Evolutionary conservation across 495 filamentous ascomycete species (phyloP), one percentile per base, ranked within the genome.

Genomic region (Aspergillus ellipticus): DNA sequence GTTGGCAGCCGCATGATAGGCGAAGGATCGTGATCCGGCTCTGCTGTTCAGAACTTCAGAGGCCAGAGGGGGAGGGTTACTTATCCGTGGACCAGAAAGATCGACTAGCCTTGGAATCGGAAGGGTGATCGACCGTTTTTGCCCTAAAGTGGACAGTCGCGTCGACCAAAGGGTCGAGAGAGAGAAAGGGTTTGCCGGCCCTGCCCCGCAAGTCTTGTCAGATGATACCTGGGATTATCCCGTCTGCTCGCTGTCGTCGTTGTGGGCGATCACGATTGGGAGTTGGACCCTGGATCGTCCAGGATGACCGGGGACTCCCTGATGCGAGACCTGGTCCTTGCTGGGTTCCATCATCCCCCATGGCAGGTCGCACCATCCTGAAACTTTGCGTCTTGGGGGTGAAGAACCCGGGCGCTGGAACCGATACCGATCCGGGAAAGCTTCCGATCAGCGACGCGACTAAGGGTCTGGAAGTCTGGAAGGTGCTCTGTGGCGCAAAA

Each of bases 131-230:
- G 50, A 56, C 60, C 52, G 33, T 28, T 31, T 29, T 43, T 51
- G 16, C 31, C 55, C 55, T 39, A 52, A 54, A 58, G 17, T 43
- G 56, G 60, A 21, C 17, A 56, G 49, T 58, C 29, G 51, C 54
- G 37, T 47, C 19, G 15, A 28, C 19, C 43, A 47, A 37, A 54
- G 3, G 37, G n/a, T n/a, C n/a, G n/a, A n/a, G n/a, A n/a, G n/a
- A n/a, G n/a, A n/a, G n/a, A 41, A 28, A 31, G 19, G 16, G 24
- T 42, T 55, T 49, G 53, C 35, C 56, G 37, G 24, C 39, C 53
- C 10, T 17, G 49, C 55, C 61, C 57, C 57, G 51, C 61, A 55
- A 57, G 21, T 50, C 49, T 54, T 55, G 57, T 60, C 61, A 64
- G 57, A 64, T 64, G 61, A 64, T 58, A 37, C 28, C 48, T 37